Evolutionary conservation across 352 stramenopile genomes (phyloP).

Genomic region (Bremia lactucae): DNA sequence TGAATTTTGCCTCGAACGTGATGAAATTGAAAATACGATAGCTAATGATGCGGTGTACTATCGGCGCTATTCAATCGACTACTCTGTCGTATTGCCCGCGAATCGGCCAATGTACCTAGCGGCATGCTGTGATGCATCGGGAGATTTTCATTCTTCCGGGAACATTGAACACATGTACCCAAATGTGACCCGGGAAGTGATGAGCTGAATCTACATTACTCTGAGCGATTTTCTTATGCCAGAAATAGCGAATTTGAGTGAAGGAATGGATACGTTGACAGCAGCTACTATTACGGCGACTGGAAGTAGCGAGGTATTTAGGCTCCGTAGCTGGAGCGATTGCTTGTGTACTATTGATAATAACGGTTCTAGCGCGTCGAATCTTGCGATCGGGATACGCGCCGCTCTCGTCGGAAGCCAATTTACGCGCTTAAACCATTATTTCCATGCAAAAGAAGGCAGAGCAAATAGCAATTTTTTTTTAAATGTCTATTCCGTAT

Average conservation of each 20-base stretch:
- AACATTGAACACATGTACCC: constrained; percentile 75
- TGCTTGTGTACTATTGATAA: constrained; percentile 16
- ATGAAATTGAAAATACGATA: constrained; percentile 23
- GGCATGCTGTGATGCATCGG: constrained; percentile 61
- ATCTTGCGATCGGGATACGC: constrained; percentile 46
- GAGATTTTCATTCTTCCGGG: constrained; percentile 42
- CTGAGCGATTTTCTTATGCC: constrained; percentile 47
- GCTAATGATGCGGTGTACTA: constrained; percentile 34
- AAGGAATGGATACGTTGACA: constrained; percentile 1
- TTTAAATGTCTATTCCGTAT: constrained; percentile 11
- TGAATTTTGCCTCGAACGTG: constrained; percentile 57
- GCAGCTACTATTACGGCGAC: neutral
- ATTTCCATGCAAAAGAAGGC: too few species aligned
- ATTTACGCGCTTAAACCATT: too few species aligned
- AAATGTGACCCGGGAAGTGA: constrained; percentile 51
- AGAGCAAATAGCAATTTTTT: neutral
- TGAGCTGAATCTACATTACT: constrained; percentile 72
- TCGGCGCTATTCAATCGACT: constrained; percentile 71
- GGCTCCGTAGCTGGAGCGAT: constrained; percentile 15
- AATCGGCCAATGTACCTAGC: constrained; percentile 58
- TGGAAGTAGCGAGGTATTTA: constrained; percentile 8
- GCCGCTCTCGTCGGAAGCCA: constrained; percentile 16
- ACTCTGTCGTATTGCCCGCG: constrained; percentile 38
- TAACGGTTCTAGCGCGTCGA: constrained; percentile 24
- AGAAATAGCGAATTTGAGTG: constrained; percentile 7